Evolutionary conservation across 345 rosid species (phyloP).

Genomic region (Arabidopsis arenosa): DNA sequence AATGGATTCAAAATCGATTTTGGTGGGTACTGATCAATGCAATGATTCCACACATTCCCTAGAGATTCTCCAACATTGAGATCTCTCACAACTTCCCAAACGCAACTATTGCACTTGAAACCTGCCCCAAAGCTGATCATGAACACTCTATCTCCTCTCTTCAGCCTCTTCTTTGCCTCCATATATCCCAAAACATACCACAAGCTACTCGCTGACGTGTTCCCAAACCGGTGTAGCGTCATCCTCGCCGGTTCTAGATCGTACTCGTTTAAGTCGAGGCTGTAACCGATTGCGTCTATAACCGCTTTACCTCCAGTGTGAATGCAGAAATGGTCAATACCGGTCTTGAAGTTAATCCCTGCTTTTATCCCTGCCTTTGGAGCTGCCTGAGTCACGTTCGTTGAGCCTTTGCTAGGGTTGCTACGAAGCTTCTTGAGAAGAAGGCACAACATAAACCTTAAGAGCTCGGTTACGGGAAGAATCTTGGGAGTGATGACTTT

Average conservation of each 20-base stretch:
- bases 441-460: slow-evolving; percentile 41
- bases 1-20: slow-evolving; percentile 69
- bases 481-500: slow-evolving; percentile 63
- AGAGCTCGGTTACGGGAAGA: slow-evolving; percentile 55
- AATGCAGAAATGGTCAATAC: slow-evolving; percentile 81
- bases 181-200: slow-evolving; percentile 83
- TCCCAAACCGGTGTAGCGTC: slow-evolving; percentile 83
- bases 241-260: slow-evolving; percentile 85
- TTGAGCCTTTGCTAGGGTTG: slow-evolving; percentile 42
- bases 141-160: slow-evolving; percentile 53
- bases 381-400: slow-evolving; percentile 27
- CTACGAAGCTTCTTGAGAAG: slow-evolving; percentile 29
- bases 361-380: slow-evolving; percentile 44
- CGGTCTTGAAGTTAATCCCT: slow-evolving; percentile 62
- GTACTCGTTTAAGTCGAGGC: slow-evolving; percentile 57
- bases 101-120: slow-evolving; percentile 67
- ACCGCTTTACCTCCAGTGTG: slow-evolving; percentile 93
- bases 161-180: slow-evolving; percentile 69
- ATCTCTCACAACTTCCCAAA: slow-evolving; percentile 63
- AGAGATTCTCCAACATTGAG: slow-evolving; percentile 39
- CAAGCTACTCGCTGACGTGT: slow-evolving; percentile 83
- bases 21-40: slow-evolving; percentile 76
- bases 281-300: slow-evolving; percentile 69
- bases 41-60: slow-evolving; percentile 69
- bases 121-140: slow-evolving; percentile 75